Base-by-base conservation (phyloP, 441 rosid genomes). In the Brassica hybrid region DNA sequence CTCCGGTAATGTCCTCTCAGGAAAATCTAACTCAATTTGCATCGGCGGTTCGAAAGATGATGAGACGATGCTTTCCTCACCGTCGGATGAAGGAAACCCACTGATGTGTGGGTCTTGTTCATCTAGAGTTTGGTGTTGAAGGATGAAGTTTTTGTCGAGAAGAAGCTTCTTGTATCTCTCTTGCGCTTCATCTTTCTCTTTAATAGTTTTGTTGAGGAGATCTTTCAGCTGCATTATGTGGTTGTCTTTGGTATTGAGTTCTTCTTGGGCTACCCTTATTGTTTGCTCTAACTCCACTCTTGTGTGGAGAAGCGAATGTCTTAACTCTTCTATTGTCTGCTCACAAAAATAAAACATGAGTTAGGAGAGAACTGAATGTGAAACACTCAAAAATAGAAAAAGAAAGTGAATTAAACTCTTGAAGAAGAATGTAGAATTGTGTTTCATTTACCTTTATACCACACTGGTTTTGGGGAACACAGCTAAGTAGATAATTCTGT, bases 51-150 rank as follows among this genome's bases (percentile, higher is more conserved):
- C 84, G 0, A 89, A 83, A 18, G 99, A 91, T 8, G 99, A 93
- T 8, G 99, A 93, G 67, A 95, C 98, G 18, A 88, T 93, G 89
- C 96, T 93, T 77, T 93, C 98, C 59, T 95, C 98, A 18, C 98
- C 89, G 61, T 95, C 98, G 1, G 99, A 91, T 23, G 87, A 85
- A 2, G 80, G 88, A 77, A 90, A 84, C 23, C 86, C 89, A 76
- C 83, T 69, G 57, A 63, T 69, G 84, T 85, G 78, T 62, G 84
- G 83, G 0, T 80, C 80, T 50, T 75, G 70, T 6, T 80, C 90
- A 25, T 90, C 92, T 7, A 77, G 88, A 41, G 82, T 86, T 45
- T 67, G 82, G 56, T 83, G 85, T 23, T 82, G 87, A 8, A 80
- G 76, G 30, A 77, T 66, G 56, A 81, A 41, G 38, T 85, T 73